Evolutionary conservation across 75 land plant species (phyloP), one percentile per base, ranked within the genome.

Genomic region (Cryptomeria japonica): DNA sequence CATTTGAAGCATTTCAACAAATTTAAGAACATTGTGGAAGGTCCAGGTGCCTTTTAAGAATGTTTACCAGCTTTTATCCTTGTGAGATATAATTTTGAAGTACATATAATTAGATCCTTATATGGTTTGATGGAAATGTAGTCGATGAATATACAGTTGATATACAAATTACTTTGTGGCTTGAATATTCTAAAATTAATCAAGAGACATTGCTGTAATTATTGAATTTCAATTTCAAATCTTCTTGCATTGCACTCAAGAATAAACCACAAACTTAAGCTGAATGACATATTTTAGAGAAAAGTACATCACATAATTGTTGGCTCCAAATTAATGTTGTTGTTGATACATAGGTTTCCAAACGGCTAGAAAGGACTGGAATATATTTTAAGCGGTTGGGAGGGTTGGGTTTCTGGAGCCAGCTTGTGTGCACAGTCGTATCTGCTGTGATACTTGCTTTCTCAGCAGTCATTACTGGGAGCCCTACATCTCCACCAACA

Each of bases 361-460:
- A 97, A 89, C 97, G 99, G 55, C 86, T 98, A 41, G 96, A 95
- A 89, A 93, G 84, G 28, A 95, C 98, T 0, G 92, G 95, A 44
- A 93, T 94, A 75, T 90, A 96, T 89, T 96, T 98, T 90, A 98
- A 91, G 91, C 88, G 99, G 83, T 86, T 96, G n/a, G 99, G 99
- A 39, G 91, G 92, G 86, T 87, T 96, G 41, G 98, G 99, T 15
- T 98, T 98, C 89, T 98, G 99, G 99, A 94, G 95, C 14, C 99
- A 98, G 91, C 93, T 98, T 47, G 96, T 96, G 15, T 96, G 97
- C 89, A 90, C 99, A 31, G 91, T 94, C 61, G 99, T 97, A 37
- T 86, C 99, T 75, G 99, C 97, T 87, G 98, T 94, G 15, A 97
- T 98, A 87, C 91, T 97, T 55, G 96, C 99, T 42, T 98, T 98